These are phyloP conservation scores for Collybia nuda DNA, from an alignment of 768 basidiomycete species.

Conservation along the genomic window DNA sequence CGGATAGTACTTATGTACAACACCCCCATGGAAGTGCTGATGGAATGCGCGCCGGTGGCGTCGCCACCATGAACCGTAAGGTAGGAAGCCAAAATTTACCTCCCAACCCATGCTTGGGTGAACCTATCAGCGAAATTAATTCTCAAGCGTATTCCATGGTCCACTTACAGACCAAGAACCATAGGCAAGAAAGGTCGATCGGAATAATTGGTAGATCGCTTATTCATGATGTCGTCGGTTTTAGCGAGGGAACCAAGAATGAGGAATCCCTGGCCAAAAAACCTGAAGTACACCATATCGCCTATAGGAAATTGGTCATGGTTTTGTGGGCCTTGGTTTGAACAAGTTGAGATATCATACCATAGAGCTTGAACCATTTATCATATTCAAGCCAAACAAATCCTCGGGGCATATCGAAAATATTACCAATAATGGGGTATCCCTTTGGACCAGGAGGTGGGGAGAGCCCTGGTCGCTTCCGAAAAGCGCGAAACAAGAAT, in stretches of 20 bases:
- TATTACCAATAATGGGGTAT: background rate
- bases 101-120: too few species aligned
- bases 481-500: too few species aligned
- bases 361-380: background rate
- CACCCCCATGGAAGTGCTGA: too few species aligned
- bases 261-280: slow-evolving; percentile 22
- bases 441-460: background rate
- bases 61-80: too few species aligned
- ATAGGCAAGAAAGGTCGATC: slow-evolving; percentile 30
- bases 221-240: slow-evolving; percentile 20
- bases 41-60: too few species aligned
- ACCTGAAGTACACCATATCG: background rate
- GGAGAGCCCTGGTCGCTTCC: too few species aligned
- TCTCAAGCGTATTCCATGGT: background rate
- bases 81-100: too few species aligned
- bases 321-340: background rate
- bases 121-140: too few species aligned
- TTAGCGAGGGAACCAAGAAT: slow-evolving; percentile 24
- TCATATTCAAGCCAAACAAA: background rate
- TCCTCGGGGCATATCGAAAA: background rate
- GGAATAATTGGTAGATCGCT: slow-evolving; percentile 30
- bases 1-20: too few species aligned
- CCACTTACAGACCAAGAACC: slow-evolving; percentile 22
- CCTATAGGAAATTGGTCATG: background rate
- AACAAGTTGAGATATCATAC: background rate